Evolutionary conservation across 805 yeast species (phyloP).

Genomic region (Sporopachydermia quercuum): DNA sequence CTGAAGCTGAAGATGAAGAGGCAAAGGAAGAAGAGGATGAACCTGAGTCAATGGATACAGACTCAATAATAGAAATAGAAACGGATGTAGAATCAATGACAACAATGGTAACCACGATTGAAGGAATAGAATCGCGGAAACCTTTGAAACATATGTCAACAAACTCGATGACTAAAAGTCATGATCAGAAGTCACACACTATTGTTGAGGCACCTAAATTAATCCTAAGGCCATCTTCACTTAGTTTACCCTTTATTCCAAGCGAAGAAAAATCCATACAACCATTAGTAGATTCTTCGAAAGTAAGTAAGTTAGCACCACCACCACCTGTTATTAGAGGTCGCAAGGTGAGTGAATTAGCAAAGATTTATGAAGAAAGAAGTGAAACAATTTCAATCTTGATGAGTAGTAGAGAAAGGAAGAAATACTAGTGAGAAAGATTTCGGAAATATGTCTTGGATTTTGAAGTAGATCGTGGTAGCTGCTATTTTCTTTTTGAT

Average conservation of each 20-base stretch:
- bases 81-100: no score
- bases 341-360: conserved; percentile 45
- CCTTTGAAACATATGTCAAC: background rate
- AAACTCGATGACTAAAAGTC: background rate
- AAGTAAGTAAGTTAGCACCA: background rate
- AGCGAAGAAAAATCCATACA: conserved; percentile 15
- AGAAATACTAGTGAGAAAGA: no score
- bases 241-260: conserved; percentile 3
- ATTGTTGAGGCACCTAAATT: background rate
- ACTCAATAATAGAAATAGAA: no score
- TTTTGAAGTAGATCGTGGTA: no score
- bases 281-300: conserved; percentile 17
- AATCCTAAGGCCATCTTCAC: background rate
- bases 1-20: conserved; percentile 14
- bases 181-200: no score
- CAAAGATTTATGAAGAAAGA: conserved; percentile 50
- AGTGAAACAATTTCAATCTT: conserved; percentile 7
- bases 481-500: no score
- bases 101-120: no score
- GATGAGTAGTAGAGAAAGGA: background rate
- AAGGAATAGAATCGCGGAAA: no score
- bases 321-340: conserved; percentile 30
- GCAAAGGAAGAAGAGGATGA: conserved; percentile 3
- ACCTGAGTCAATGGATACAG: no score
- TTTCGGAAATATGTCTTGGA: no score